These are phyloP conservation scores for Ramaria sp. DNA, from an alignment of 768 basidiomycete genomes.

Conservation along the genomic window DNA sequence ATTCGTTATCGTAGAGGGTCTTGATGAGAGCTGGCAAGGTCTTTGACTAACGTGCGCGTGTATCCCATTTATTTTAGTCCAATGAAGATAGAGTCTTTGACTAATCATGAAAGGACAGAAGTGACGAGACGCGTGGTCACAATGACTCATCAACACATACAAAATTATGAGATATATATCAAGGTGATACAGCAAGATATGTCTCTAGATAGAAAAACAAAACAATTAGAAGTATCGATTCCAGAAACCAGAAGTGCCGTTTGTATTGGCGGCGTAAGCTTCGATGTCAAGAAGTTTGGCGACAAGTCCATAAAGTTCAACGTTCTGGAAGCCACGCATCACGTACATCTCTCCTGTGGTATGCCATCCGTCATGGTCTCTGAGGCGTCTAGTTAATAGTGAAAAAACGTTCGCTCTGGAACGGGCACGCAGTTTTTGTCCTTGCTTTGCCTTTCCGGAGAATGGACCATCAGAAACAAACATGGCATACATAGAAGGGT, in stretches of 20 bases:
- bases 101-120: not conserved
- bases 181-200: no score
- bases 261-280: constrained; percentile 44
- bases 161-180: no score
- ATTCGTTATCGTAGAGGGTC: constrained; percentile 61
- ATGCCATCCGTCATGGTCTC: constrained; percentile 46
- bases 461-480: constrained; percentile 92
- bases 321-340: constrained; percentile 76
- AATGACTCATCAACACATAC: no score
- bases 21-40: constrained; percentile 32
- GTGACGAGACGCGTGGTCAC: no score
- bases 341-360: constrained; percentile 52
- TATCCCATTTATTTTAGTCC: not conserved
- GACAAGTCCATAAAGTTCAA: constrained; percentile 78
- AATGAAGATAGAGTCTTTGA: not conserved
- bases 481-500: constrained; percentile 72
- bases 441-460: constrained; percentile 51
- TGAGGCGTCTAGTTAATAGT: constrained; percentile 18
- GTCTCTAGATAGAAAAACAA: no score
- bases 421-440: constrained; percentile 27
- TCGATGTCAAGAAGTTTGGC: constrained; percentile 63
- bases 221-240: constrained; percentile 48
- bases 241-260: constrained; percentile 81
- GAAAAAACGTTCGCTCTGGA: constrained; percentile 11
- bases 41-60: not conserved